Evolutionary conservation across 116 monocot species (phyloP).

Genomic region (Papilionanthe hybrid): DNA sequence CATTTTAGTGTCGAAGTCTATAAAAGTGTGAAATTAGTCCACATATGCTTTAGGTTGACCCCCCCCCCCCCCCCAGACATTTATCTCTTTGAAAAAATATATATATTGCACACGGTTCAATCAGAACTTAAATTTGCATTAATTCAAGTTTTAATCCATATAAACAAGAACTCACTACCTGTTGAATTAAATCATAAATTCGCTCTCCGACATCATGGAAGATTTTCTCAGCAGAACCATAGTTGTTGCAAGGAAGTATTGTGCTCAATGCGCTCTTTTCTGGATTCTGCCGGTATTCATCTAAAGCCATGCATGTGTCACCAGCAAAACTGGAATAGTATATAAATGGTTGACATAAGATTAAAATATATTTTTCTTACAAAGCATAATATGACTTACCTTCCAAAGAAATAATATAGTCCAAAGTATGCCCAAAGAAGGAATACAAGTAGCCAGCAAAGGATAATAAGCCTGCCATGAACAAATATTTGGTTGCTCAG

Average conservation of each 20-base stretch:
- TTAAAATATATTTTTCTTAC: neutral
- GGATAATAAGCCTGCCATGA: conserved; percentile 33
- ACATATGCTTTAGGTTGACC: no score
- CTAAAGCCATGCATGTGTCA: conserved; percentile 63
- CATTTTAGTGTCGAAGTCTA: no score
- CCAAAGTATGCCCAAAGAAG: conserved; percentile 67
- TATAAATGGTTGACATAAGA: no score
- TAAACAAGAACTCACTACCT: conserved; percentile 21
- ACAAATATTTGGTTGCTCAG: neutral
- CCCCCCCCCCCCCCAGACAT: no score
- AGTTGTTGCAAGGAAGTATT: conserved; percentile 53
- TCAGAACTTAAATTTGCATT: neutral
- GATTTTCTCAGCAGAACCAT: conserved; percentile 21
- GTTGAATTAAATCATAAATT: conserved; percentile 47
- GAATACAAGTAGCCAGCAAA: conserved; percentile 60
- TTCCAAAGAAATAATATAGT: conserved; percentile 63
- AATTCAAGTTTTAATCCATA: neutral
- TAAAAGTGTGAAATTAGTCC: no score
- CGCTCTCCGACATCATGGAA: conserved; percentile 40
- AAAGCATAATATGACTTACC: conserved; percentile 30
- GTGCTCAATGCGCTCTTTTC: conserved; percentile 53
- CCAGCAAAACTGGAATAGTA: conserved; percentile 48
- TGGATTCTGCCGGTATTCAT: conserved; percentile 54
- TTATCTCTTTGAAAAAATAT: no score
- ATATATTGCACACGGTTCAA: neutral